Base-by-base conservation (phyloP, 805 yeast genomes). In the Yamadazyma kitorensis region DNA sequence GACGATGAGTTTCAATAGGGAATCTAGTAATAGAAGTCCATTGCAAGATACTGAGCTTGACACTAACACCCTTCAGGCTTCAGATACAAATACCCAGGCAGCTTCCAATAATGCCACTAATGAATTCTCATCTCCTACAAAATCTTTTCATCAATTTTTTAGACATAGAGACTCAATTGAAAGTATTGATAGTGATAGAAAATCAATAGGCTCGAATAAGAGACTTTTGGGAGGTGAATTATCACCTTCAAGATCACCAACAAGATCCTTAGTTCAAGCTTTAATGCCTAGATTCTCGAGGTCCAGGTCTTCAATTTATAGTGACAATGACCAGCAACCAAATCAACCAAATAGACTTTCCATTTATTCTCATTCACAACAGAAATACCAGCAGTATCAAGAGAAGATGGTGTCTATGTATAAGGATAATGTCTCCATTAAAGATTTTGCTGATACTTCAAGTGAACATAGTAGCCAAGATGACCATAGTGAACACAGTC, bases 381-480 rank as follows among this genome's bases (percentile, higher is more conserved):
- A 28, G 13, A 19, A 6, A 5, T n/a, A 6, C 5, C 27, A 24
- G 16, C 27, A n/a, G 16, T 16, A n/a, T n/a, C n/a, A n/a, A n/a
- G n/a, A n/a, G n/a, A n/a, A n/a, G n/a, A n/a, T n/a, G n/a, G n/a
- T n/a, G n/a, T n/a, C n/a, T n/a, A n/a, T n/a, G n/a, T n/a, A n/a
- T n/a, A n/a, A n/a, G n/a, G 29, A 24, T 11, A 13, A n/a, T 8
- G 41, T 47, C 6, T 37, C 45, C 4, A 45, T 60, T 16, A 59
- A 53, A 8, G 71, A 64, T 27, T 63, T 66, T 44, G 71, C 71
- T 12, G 72, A 66, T 42, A 55, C 69, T 30, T 41, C 45, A 12
- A 28, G 33, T 13, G 48, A 43, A 24, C n/a, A n/a, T n/a, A n/a
- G n/a, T n/a, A n/a, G n/a, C n/a, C n/a, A n/a, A n/a, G n/a, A n/a